Evolutionary conservation across 768 basidiomycete genomes (phyloP).

Genomic region (Mrakia frigida): DNA sequence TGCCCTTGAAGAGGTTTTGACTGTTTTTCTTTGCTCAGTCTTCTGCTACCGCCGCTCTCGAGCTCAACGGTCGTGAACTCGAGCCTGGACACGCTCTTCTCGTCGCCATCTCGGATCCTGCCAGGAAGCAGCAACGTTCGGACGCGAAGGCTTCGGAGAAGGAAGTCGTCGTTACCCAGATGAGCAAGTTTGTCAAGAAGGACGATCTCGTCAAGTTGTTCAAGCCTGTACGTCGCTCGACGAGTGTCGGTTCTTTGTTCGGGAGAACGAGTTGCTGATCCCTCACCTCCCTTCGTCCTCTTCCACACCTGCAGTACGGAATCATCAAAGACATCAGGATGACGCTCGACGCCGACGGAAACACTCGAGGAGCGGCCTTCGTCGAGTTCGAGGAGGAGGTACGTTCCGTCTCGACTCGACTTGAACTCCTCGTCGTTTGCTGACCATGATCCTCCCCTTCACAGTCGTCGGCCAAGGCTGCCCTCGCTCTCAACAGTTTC

Average conservation of each 20-base stretch:
- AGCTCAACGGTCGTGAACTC: constrained; percentile 69
- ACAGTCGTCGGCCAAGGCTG: constrained; percentile 64
- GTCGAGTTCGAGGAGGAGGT: constrained; percentile 85
- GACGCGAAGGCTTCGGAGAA: constrained; percentile 77
- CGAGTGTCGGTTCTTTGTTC: not conserved
- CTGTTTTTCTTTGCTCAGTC: constrained; percentile 40
- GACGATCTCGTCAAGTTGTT: constrained; percentile 75
- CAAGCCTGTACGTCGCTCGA: constrained; percentile 54
- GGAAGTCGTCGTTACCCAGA: constrained; percentile 81
- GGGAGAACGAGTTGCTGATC: not conserved
- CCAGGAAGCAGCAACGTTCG: constrained; percentile 78
- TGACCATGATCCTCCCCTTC: not conserved
- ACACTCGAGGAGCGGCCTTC: constrained; percentile 81
- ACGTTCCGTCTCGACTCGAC: constrained; percentile 33
- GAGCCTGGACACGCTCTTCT: constrained; percentile 63
- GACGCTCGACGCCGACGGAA: constrained; percentile 63
- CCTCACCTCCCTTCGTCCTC: not conserved
- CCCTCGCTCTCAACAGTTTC: constrained; percentile 73
- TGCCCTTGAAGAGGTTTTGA: not conserved
- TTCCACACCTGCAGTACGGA: constrained; percentile 59
- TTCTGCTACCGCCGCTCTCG: constrained; percentile 64
- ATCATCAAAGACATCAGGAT: constrained; percentile 73
- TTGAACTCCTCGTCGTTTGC: not conserved
- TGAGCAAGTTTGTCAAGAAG: constrained; percentile 71
- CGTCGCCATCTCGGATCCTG: constrained; percentile 85